Evolutionary conservation across 2,329 filamentous ascomycete species (phyloP), one percentile per base, ranked within the genome.

Genomic region (Lachnellula arida): DNA sequence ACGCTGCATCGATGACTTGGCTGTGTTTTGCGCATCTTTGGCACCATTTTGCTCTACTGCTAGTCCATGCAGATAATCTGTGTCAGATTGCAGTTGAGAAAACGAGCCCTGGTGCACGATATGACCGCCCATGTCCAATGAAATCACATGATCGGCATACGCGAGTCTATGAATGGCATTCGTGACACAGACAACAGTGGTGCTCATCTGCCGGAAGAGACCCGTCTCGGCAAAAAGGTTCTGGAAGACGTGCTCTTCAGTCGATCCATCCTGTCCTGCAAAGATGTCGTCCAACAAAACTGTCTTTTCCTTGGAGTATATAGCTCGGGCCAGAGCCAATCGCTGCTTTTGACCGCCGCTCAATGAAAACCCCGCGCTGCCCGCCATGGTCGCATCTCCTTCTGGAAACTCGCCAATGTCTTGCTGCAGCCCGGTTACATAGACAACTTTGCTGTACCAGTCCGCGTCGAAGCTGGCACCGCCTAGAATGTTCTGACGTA

Each of bases 381-480:
- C 71, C 49, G 63, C 43, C 54, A 34, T 54, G 15, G 64, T 65
- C 35, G 56, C 63, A 87, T 85, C 40, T 80, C 82, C 55, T 77
- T 76, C 1, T 81, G 84, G 28, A 85, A 75, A 74, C 84, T 84
- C 28, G 82, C 56, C 81, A 11, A 88, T 72, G 71, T 88, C 85
- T 0, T 80, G 76, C 15, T 78, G 73, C 5, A 88, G 72, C 1
- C 84, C 84, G 65, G 85, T 88, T 11, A 84, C 82, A 64, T 86
- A 80, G 11, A 88, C 71, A 11, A 88, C 85, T 49, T 80, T 69
- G 48, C 82, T 75, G 66, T 88, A 88, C 83, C 85, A 87, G 12
- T 71, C 69, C 22, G 76, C 73, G 28, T 86, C 74, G 50, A 74
- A 78, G 1, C 71, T 70, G 37, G 63, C 62, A 17, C 60, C 58